Evolutionary conservation across 2,329 filamentous ascomycete species (phyloP).

Genomic region (Tolypocladium pustulatum): DNA sequence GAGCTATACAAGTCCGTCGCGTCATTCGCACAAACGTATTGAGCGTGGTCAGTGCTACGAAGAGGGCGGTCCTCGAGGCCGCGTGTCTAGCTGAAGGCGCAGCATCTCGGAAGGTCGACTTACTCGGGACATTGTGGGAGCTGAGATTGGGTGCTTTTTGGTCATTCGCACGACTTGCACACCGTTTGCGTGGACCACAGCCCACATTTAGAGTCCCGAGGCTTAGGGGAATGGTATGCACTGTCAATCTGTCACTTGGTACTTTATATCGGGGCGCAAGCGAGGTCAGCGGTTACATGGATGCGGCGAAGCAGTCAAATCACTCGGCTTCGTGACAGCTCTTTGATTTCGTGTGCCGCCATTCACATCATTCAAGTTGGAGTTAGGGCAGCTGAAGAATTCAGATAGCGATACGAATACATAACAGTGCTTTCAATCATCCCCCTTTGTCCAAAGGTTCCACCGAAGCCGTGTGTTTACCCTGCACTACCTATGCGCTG

Average conservation of each 20-base stretch:
- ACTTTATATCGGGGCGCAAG: background rate
- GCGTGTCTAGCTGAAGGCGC: background rate
- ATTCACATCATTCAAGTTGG: too few species aligned
- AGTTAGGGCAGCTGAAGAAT: too few species aligned
- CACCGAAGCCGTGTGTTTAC: background rate
- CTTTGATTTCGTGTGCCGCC: background rate
- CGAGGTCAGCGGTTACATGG: background rate
- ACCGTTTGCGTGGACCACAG: background rate
- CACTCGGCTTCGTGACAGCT: background rate
- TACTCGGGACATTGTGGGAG: background rate
- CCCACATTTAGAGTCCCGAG: background rate
- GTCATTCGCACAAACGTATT: background rate
- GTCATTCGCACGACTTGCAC: background rate
- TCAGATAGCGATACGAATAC: background rate
- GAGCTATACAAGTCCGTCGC: background rate
- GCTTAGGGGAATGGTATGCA: background rate
- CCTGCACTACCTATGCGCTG: background rate
- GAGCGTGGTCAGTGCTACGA: background rate
- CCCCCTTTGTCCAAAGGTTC: background rate
- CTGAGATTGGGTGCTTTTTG: background rate
- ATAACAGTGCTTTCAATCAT: background rate
- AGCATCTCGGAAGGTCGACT: background rate
- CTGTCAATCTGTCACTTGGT: background rate
- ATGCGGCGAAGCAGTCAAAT: background rate
- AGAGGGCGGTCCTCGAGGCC: background rate